Evolutionary conservation across 352 stramenopile species (phyloP).

Genomic region (Pythium folliculosum): DNA sequence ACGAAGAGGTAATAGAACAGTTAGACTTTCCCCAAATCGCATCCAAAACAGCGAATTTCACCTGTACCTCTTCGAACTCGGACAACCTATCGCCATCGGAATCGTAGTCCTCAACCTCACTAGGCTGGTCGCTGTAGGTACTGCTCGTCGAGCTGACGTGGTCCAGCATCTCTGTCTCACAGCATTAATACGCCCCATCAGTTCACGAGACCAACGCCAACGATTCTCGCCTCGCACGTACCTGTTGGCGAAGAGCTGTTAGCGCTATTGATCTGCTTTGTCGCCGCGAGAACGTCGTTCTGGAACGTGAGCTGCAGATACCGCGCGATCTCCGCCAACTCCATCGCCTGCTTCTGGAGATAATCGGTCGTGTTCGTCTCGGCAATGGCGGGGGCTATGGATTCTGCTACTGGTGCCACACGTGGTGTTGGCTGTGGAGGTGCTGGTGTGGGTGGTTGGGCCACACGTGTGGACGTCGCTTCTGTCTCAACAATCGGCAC

Average conservation of each 20-base stretch:
- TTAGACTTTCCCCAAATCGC: not conserved
- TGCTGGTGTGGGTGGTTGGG: not conserved
- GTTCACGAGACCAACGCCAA: not conserved
- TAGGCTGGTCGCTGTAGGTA: constrained; percentile 32
- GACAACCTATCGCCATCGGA: constrained; percentile 52
- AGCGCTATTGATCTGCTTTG: constrained; percentile 30
- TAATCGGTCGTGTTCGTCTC: constrained; percentile 28
- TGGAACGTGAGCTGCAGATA: constrained; percentile 36
- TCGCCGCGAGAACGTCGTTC: constrained; percentile 25
- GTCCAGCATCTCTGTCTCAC: constrained; percentile 26
- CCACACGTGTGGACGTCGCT: not conserved
- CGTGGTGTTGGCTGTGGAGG: not conserved
- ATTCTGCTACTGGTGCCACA: too few species aligned
- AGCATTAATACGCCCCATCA: not conserved
- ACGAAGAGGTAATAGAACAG: constrained; percentile 1
- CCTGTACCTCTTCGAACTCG: constrained; percentile 68
- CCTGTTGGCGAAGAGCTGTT: constrained; percentile 31
- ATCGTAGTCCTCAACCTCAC: constrained; percentile 23
- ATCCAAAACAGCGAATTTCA: not conserved
- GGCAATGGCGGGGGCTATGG: not conserved
- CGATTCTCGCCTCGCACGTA: not conserved
- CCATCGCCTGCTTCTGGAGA: constrained; percentile 37
- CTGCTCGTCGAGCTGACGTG: constrained; percentile 26
- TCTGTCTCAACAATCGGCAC: not conserved
- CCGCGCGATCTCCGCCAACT: constrained; percentile 38